These are phyloP conservation scores for Solanum rostratum DNA, from an alignment of 257 asterid genomes.

Conservation along the genomic window DNA sequence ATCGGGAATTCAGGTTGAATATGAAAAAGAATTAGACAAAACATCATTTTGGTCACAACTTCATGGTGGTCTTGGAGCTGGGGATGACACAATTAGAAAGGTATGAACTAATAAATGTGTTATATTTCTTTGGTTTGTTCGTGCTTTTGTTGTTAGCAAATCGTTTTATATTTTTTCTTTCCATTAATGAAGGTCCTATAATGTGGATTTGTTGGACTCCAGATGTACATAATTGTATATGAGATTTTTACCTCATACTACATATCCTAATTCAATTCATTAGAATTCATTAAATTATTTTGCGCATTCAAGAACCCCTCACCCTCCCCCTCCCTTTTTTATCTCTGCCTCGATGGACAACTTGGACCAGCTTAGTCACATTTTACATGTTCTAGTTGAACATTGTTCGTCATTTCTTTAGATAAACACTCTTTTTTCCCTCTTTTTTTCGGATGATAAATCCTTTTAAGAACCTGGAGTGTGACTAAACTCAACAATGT, in stretches of 20 bases:
- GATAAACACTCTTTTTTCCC: rapidly evolving
- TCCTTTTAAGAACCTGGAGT: neutral
- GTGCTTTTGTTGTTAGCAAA: neutral
- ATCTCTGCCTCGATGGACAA: no score
- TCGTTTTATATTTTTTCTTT: neutral
- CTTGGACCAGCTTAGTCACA: neutral
- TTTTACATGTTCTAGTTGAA: neutral
- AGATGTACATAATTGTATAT: neutral
- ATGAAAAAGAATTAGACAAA: neutral
- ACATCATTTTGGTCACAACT: neutral
- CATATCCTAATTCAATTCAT: neutral
- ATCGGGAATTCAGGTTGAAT: neutral
- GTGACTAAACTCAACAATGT: neutral
- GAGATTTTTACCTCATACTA: neutral
- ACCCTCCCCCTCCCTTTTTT: no score
- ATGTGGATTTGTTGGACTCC: neutral
- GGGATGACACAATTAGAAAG: neutral
- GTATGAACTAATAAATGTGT: neutral
- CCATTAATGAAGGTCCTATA: neutral
- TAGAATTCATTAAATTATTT: no score
- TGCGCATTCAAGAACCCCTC: no score
- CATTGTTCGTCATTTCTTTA: no score
- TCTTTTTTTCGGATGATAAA: neutral
- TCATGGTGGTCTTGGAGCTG: neutral
- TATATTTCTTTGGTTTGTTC: neutral